A percentile compares a stretch with the other conserved stretches of the same genome.
phyloP scores from a whole-genome alignment of 352 stramenopile species.

The Phytophthora multivora region DNA sequence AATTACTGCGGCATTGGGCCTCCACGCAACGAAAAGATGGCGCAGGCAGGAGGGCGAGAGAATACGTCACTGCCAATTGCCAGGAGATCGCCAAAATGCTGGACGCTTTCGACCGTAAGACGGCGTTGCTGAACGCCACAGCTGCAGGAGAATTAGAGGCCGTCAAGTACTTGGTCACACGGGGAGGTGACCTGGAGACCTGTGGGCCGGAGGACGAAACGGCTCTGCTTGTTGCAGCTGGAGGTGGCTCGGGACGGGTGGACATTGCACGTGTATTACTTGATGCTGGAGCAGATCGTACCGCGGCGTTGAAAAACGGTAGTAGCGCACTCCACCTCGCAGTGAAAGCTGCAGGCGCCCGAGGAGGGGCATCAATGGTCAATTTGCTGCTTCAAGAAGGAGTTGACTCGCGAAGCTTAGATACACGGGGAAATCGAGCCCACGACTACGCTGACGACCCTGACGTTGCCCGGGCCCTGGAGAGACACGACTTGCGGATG shows the following conservation, averaged over 20 bases:
- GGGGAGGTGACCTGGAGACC: constrained; percentile 17
- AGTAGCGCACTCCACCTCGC: constrained; percentile 26
- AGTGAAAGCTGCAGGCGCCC: constrained; percentile 26
- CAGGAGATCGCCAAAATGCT: constrained; percentile 22
- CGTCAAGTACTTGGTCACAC: constrained; percentile 15
- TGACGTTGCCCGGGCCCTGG: constrained; percentile 14
- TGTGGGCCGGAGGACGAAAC: constrained; percentile 22
- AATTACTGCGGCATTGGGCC: constrained; percentile 20
- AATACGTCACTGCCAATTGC: constrained; percentile 13
- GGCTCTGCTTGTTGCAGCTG: constrained; percentile 19
- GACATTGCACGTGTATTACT: constrained; percentile 18
- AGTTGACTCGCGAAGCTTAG: constrained; percentile 20
- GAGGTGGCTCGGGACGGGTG: constrained; percentile 8
- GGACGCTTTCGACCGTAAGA: constrained; percentile 21
- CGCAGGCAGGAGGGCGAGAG: constrained; percentile 14
- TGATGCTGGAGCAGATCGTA: constrained; percentile 13
- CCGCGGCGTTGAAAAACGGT: constrained; percentile 19
- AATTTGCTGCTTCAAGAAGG: constrained; percentile 21
- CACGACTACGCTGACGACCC: constrained; percentile 30
- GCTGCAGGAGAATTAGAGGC: constrained; percentile 13
- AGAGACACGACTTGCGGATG: constrained; percentile 8
- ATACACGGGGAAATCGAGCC: constrained; percentile 14
- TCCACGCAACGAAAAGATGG: constrained; percentile 24
- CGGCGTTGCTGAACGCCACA: constrained; percentile 19
- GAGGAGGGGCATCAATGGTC: constrained; percentile 22